Evolutionary conservation across 73 alveolate genomes (phyloP), one percentile per base, ranked within the genome.

Genomic region (Tetrahymena thermophila): DNA sequence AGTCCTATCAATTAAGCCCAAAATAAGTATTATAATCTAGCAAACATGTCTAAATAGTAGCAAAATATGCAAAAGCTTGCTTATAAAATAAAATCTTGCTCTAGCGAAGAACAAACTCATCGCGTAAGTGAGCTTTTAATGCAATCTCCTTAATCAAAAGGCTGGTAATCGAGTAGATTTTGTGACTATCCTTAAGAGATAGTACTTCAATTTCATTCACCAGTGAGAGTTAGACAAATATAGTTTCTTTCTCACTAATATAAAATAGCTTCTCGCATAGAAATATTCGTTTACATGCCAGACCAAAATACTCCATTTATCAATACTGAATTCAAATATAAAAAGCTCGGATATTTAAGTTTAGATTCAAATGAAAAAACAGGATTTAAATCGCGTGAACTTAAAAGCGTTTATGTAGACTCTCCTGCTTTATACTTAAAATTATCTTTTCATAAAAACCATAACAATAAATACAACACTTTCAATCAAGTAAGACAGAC

Each of bases 341-440:
- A 98, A 95, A 98, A 99, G 95, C 98, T 99, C 28, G 99, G 99
- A 40, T 99, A 98, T 96, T 96, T 99, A 58, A 96, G 99, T 89
- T 96, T 99, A 96, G 99, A 99, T 96, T 96, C 99, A 35, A 99
- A 99, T 95, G 99, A 99, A 96, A 98, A 99, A 96, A 97, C 99
- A 25, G 99, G 99, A 94, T 99, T 97, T 95, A 99, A 99, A 96
- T 99, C 99, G 40, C 96, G 99, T 89, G 99, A 99, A 96, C 98
- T 99, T 93, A 95, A 95, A 58, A 85, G 95, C 19, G 99, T 98
- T 10, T 98, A 98, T 96, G 98, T 98, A 21, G 99, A 98, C 95
- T 97, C 98, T 19, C 97, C 97, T 55, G 95, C 98, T 35, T 96
- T 97, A 35, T 97, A 97, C 84, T 96, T 98, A 89, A 98, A 98